phyloP scores from a whole-genome alignment of 768 basidiomycete species.

The Ramaria rubella region DNA sequence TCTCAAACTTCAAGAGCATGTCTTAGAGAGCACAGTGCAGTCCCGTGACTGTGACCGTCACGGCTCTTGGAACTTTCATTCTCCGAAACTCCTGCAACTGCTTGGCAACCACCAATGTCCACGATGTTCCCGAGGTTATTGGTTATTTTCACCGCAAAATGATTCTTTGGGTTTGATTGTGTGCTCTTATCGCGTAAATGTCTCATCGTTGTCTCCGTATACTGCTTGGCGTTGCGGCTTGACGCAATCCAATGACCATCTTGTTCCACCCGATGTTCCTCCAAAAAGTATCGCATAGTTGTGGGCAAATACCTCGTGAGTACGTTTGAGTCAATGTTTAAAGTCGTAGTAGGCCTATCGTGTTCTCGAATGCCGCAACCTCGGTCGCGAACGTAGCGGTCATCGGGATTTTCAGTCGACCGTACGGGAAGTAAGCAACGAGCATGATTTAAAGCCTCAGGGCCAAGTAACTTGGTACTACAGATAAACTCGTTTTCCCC shows the following conservation, averaged over 20 bases:
- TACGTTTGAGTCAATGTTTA: background rate
- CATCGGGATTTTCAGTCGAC: background rate
- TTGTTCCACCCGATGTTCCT: background rate
- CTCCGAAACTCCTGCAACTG: too few relatives aligned
- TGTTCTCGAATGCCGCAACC: background rate
- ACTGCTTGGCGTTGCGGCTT: too few relatives aligned
- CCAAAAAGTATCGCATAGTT: background rate
- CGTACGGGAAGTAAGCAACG: background rate
- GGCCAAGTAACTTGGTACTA: background rate
- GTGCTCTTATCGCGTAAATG: too few relatives aligned
- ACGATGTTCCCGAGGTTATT: too few relatives aligned
- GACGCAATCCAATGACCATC: background rate
- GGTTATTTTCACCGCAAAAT: too few relatives aligned
- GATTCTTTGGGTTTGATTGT: too few relatives aligned
- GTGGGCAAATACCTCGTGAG: background rate
- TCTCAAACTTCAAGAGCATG: constrained; percentile 56
- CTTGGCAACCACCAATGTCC: too few relatives aligned
- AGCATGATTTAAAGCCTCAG: background rate
- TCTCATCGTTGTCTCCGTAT: too few relatives aligned
- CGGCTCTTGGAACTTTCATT: too few relatives aligned
- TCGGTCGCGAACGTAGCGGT: background rate
- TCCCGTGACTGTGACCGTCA: too few relatives aligned
- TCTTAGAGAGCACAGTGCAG: background rate
- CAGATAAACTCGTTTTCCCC: background rate
- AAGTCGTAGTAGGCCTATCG: background rate